Evolutionary conservation across 2,329 filamentous ascomycete genomes (phyloP), one percentile per base, ranked within the genome.

Genomic region (Colletotrichum camelliae): DNA sequence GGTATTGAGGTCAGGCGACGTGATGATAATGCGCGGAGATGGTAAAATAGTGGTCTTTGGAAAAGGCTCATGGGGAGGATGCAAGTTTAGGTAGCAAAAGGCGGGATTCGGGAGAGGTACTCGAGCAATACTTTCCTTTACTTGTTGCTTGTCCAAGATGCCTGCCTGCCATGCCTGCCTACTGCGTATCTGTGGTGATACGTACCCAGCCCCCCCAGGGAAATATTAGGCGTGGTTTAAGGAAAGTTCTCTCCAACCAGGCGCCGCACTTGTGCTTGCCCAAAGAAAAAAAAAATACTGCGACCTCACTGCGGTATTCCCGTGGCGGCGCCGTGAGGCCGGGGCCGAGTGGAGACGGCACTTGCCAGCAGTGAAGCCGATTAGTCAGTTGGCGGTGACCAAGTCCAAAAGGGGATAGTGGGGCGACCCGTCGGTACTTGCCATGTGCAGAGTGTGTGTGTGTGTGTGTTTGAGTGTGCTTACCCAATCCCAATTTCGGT

Each of bases 321-420:
- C 37, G 67, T 66, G 62, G 24, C 58, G 24, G 58, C 18, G 18
- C 61, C 15, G n/a, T 39, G 37, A 64, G 3, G 61, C 61, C 52
- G 67, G 67, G 48, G 18, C 58, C 39, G 58, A 65, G 58, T 68
- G 64, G 73, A 37, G 27, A 27, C 70, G 70, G 70, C 58, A 75
- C 57, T 68, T 75, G 57, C n/a, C 39, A 67, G 35, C 67, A 74
- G 67, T 29, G 61, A 35, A 71, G 67, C 72, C 73, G 62, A 68
- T 75, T 75, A 68, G 69, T 75, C 69, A 75, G 61, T 67, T 6
- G 4, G 31, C 12, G 6, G 13, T 21, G 24, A 8, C 55, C 4
- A 18, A 4, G 24, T 35, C 62, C 67, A 12, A 31, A 66, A 4
- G 13, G 31, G 33, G 61, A 55, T 15, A 16, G n/a, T 48, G 69